These are phyloP conservation scores for Pseudogymnoascus sp. DNA, from an alignment of 2,329 filamentous ascomycete genomes.

Conservation along the genomic window DNA sequence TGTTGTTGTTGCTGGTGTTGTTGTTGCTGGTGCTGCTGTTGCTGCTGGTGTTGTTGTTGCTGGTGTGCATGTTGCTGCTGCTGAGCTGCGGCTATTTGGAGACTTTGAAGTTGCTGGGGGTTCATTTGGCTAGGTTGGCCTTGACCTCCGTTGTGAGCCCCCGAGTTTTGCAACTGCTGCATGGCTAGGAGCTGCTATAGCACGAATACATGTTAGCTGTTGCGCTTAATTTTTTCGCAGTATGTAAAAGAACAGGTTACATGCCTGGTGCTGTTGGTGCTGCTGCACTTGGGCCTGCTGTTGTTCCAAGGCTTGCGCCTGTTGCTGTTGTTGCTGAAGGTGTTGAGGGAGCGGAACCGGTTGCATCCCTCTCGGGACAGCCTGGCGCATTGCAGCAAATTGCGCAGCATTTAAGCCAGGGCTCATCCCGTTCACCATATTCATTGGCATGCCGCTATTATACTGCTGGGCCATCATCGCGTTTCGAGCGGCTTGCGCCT, in stretches of 20 bases:
- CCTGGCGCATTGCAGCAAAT: slow-evolving; percentile 42
- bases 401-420: slow-evolving; percentile 44
- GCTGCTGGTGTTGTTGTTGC: slow-evolving; percentile 35
- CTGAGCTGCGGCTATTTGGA: slow-evolving; percentile 34
- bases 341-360: slow-evolving; percentile 41
- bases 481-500: slow-evolving; percentile 40
- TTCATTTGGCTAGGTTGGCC: slow-evolving; percentile 44
- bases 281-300: slow-evolving; percentile 32
- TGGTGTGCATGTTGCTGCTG: slow-evolving; percentile 42
- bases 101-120: slow-evolving; percentile 38
- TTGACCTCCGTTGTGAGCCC: slow-evolving; percentile 36
- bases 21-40: slow-evolving; percentile 34
- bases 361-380: slow-evolving; percentile 30
- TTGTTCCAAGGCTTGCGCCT: slow-evolving; percentile 30
- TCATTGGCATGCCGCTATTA: slow-evolving; percentile 44
- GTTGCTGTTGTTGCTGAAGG: slow-evolving; percentile 34
- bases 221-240: neutral
- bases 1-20: slow-evolving; percentile 22
- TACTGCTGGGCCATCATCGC: slow-evolving; percentile 43
- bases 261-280: slow-evolving; percentile 24
- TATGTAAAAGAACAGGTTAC: neutral
- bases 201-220: neutral
- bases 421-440: slow-evolving; percentile 48
- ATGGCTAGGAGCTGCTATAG: slow-evolving; percentile 38
- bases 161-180: slow-evolving; percentile 38